Base-by-base conservation (phyloP, 2,329 filamentous ascomycete species). In the Calycina herbarum region DNA sequence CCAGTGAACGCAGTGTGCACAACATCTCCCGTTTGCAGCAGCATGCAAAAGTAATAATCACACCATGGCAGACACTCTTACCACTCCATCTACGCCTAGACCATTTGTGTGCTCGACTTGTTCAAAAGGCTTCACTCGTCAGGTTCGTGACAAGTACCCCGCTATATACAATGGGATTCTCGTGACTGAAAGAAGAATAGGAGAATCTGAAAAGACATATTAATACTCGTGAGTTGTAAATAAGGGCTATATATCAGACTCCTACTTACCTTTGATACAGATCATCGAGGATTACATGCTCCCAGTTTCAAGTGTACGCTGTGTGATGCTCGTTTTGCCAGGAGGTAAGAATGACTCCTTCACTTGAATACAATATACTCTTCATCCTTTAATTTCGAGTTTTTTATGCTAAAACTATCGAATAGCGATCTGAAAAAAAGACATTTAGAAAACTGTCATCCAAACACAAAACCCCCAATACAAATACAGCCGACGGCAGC, bases 391-490 rank as follows among this genome's bases (percentile, higher is more conserved):
- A 38, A 38, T 38, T 38, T 13, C 8, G 35, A 38, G 10, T 11
- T 38, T 38, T 38, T 38, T 13, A 38, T 38, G 35, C 11, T 38
- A 38, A 38, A 38, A 38, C 35, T 8, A 3, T 1, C 35, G 8
- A 38, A 48, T 33, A 64, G 63, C 31, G 63, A 65, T 61, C 51
- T 65, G 2, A 57, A 59, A 42, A 65, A 65, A 31, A 61, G 63
- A 54, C 63, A 65, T 48, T 38, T 65, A 33, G 63, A 65, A n/a
- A 65, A 65, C 13, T 65, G 63, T 40, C 63, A 65, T 57, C 10
- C 58, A 29, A 27, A 33, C 10, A 58, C 63, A n/a, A 65, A 57
- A 40, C 13, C 15, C 5, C 11, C 7, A 1, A 3, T 24, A 8
- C 42, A n/a, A 11, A 17, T 35, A 40, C 31, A 65, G 56, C 35